Base-by-base conservation (phyloP, 2,329 filamentous ascomycete species). In the Bretziella fagacearum region DNA sequence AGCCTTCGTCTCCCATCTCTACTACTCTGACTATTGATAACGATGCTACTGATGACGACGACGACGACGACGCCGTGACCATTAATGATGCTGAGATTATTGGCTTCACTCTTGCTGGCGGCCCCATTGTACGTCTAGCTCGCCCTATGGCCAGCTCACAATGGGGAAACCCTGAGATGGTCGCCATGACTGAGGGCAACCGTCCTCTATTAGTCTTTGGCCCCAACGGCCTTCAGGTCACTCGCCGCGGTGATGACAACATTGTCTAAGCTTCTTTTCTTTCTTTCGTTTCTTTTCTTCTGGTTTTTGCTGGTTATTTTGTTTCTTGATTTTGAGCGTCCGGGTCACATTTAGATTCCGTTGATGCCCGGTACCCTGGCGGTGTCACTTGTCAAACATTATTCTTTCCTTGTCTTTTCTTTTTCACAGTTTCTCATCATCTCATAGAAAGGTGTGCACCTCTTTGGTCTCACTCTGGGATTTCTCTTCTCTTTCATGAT, bases 31-130 rank as follows among this genome's bases (percentile, higher is more conserved):
- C 39, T 8, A 48, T 48, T 25, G 46, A 23, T 4, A 37, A 41
- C 17, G 23, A 15, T 27, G 40, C 25, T 20, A 15, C 20, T n/a
- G n/a, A n/a, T 20, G 40, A 43, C 7, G 26, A 30, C 10, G 26
- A 15, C 20, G 36, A 58, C 4, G 62, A 55, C 3, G 13, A 39
- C 37, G 56, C 63, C 22, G 18, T 20, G 4, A 44, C 33, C 4
- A 47, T 51, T 11, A 40, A 47, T 17, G 41, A 44, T n/a, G 49
- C 49, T 8, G 49, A 51, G 20, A 61, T 69, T 3, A 57, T 70
- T 36, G 67, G 67, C 32, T 65, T 67, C 53, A 66, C 65, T 1
- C 57, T 66, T 7, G 60, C 64, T 3, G 67, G 67, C 11, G 64
- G 63, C 2, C 66, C 66, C 2, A 69, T 70, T 44, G 54, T 70